These are phyloP conservation scores for Aurifilum marmelostoma DNA, from an alignment of 2,329 filamentous ascomycete species.

Conservation along the genomic window DNA sequence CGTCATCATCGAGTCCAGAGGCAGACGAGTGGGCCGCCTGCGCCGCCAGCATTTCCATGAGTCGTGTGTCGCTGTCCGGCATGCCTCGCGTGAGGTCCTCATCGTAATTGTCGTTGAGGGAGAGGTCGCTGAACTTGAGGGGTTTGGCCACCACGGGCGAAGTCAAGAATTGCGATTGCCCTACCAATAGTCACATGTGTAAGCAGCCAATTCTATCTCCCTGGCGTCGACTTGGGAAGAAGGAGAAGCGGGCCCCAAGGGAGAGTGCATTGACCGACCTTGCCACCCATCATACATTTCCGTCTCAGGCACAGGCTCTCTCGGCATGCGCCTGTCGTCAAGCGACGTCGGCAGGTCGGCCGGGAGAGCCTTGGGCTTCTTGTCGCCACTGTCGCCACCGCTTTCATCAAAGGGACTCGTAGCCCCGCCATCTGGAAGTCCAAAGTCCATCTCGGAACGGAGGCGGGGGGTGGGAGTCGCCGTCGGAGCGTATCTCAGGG, in stretches of 20 bases:
- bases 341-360: conserved; percentile 87
- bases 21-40: conserved; percentile 85
- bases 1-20: conserved; percentile 75
- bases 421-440: conserved; percentile 51
- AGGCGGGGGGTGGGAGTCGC: conserved; percentile 18
- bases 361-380: conserved; percentile 64
- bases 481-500: conserved; percentile 17
- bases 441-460: conserved; percentile 60
- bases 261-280: conserved; percentile 55
- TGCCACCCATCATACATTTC: conserved; percentile 99
- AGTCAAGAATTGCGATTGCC: conserved; percentile 93
- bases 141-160: conserved; percentile 84
- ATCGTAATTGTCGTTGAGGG: conserved; percentile 79
- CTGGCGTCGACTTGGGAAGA: neutral
- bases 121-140: conserved; percentile 78
- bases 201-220: conserved; percentile 14
- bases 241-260: conserved; percentile 20
- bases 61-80: conserved; percentile 78
- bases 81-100: conserved; percentile 63
- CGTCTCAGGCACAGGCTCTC: conserved; percentile 75
- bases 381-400: conserved; percentile 45
- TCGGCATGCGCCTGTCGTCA: conserved; percentile 77
- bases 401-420: conserved; percentile 38
- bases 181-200: conserved; percentile 49
- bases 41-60: conserved; percentile 95